Base-by-base conservation (phyloP, 495 filamentous ascomycete species). In the Rostrohypoxylon terebratum region DNA sequence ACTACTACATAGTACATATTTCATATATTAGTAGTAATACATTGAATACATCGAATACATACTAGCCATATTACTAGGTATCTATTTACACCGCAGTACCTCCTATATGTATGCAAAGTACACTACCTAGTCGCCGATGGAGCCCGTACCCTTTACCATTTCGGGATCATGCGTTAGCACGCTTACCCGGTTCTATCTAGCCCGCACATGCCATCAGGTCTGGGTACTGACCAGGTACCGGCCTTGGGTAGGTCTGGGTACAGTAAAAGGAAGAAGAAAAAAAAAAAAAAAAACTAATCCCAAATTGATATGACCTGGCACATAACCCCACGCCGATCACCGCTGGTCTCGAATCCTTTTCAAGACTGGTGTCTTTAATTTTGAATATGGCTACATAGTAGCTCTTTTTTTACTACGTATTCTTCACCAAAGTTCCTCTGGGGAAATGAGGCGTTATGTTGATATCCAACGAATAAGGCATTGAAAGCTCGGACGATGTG, bases 401-500 rank as follows among this genome's bases (percentile, higher is more conserved):
- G 55, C 16, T 48, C 25, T 62, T 4, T 44, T 7, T 38, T 14
- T 47, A 2, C 33, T 10, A n/a, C n/a, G n/a, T 36, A 16, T 48
- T 61, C 66, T 62, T 66, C 60, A 61, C 66, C 50, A 58, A 69
- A 67, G 58, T 53, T 53, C 51, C 62, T 67, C 61, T 74, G 71
- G 66, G 71, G 71, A 74, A 74, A 74, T 74, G 71, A 74, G 63
- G 71, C 71, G 71, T 62, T 18, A 74, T 63, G 71, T 73, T 66
- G 51, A 65, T 59, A 67, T 74, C 71, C 57, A 69, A 50, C 61
- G 48, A 45, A 34, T 70, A 70, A 74, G 71, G 71, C 71, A 74
- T 74, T 67, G 57, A 74, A 70, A 74, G 71, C 71, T 74, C 59
- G 59, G 71, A 74, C 71, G 71, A 74, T 74, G 71, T 74, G 71